Base-by-base conservation (phyloP, 495 filamentous ascomycete genomes). In the Symbiotaphrina buchneri region DNA sequence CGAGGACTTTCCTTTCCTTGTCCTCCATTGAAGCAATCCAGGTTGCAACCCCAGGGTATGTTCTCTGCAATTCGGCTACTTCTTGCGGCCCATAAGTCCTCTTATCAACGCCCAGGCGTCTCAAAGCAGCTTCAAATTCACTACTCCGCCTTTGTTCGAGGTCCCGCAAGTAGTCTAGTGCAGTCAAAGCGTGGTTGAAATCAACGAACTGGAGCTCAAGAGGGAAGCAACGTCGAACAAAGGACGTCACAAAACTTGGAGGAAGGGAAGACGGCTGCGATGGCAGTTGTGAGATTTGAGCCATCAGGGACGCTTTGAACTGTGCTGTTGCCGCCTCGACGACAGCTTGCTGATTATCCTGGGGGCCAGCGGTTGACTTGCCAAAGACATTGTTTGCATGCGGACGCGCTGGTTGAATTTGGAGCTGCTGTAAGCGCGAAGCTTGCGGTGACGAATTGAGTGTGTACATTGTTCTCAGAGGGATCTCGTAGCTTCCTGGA, bases 401-500 rank as follows among this genome's bases (percentile, higher is more conserved):
- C 50, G 24, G 48, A 54, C 38, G 39, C 48, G 39, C 31, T 35
- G 21, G 41, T 43, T 34, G 10, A 41, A n/a, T n/a, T n/a, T n/a
- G 32, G 27, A 38, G 56, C 28, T 31, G 49, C 29, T 36, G 53
- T 14, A 43, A 35, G 29, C 54, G 49, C 48, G 60, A 43, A 33
- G 54, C 48, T 30, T 51, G 47, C 4, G 65, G 56, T 24, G 64
- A 56, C 36, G 61, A 71, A 42, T 81, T 81, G 47, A 81, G 55
- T 10, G 59, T 61, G 46, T 80, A 81, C 59, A 78, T 77, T 34
- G 67, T 75, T 31, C 73, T 65, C 14, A 81, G 56, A 10, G 74
- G 75, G 24, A 81, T 69, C 41, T 79, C 74, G 42, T 77, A 77
- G 20, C 56, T 59, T 35, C 55, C 59, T 6, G 71, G 68, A 44